phyloP scores from a whole-genome alignment of 768 basidiomycete genomes.

The Dentipellis sp. region DNA sequence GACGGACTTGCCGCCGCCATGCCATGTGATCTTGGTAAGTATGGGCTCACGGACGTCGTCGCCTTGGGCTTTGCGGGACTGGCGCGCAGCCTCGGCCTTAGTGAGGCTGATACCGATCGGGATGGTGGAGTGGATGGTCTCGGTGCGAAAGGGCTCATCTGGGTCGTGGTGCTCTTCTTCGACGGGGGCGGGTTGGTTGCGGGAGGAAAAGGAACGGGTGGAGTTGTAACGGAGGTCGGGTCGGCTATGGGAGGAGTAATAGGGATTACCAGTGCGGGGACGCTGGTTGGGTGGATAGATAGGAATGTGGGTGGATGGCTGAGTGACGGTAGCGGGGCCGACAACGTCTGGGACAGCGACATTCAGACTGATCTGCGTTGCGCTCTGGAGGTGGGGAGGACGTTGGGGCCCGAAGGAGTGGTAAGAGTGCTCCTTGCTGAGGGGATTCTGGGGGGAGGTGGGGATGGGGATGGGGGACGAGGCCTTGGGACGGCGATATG shows the following conservation, averaged over 20 bases:
- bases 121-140: conserved; percentile 55
- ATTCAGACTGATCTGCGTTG: conserved; percentile 7
- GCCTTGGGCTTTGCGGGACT: conserved; percentile 24
- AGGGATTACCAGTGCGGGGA: conserved; percentile 16
- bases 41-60: conserved; percentile 12
- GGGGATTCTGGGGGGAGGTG: conserved; percentile 15
- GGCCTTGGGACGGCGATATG: conserved; percentile 30
- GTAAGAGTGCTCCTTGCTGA: conserved; percentile 12
- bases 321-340: conserved; percentile 29
- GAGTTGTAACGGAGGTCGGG: conserved; percentile 31
- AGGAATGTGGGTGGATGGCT: conserved; percentile 35
- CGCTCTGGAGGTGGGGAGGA: conserved; percentile 14
- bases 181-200: conserved; percentile 25
- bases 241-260: conserved; percentile 16
- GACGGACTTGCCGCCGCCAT: conserved; percentile 50
- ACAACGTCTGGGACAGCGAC: too few relatives aligned
- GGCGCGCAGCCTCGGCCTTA: conserved; percentile 22
- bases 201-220: conserved; percentile 32
- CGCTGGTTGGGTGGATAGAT: conserved; percentile 18
- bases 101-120: conserved; percentile 41
- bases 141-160: conserved; percentile 50
- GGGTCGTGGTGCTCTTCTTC: conserved; percentile 16
- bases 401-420: conserved; percentile 7
- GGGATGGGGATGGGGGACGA: conserved; percentile 37
- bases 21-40: conserved; percentile 47